Evolutionary conservation across 2,329 filamentous ascomycete species (phyloP).

Genomic region (Fusarium scirpi): DNA sequence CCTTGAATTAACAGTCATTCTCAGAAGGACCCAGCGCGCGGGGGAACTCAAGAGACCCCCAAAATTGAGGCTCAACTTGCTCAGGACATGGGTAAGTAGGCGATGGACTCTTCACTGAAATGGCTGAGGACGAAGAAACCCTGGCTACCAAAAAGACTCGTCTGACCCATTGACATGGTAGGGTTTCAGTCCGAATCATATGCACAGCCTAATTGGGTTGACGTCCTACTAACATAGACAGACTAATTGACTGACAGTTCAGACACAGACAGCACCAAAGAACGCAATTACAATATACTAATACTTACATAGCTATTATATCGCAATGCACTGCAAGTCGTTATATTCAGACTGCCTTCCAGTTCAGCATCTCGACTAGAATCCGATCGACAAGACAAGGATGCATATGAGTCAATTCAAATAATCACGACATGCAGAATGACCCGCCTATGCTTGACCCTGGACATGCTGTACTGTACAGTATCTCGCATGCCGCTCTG

Average conservation of each 20-base stretch:
- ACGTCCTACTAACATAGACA: neutral
- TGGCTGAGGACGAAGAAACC: neutral
- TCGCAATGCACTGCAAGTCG: neutral
- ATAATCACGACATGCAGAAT: slow-evolving; percentile 4
- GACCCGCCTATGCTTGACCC: slow-evolving; percentile 5
- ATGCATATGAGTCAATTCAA: slow-evolving; percentile 26
- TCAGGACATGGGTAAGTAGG: neutral
- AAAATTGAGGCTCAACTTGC: slow-evolving; percentile 36
- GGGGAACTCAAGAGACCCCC: slow-evolving; percentile 24
- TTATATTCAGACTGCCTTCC: neutral
- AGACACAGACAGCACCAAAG: neutral
- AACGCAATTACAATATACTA: neutral
- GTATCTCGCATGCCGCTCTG: slow-evolving; percentile 14
- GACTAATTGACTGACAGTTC: neutral
- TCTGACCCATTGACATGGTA: slow-evolving; percentile 21
- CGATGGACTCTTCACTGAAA: neutral
- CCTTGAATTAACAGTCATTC: neutral
- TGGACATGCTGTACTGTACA: neutral
- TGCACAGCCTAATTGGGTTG: neutral
- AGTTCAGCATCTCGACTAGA: neutral
- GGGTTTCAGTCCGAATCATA: slow-evolving; percentile 1
- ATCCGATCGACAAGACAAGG: neutral
- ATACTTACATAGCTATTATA: neutral
- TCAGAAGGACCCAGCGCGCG: slow-evolving; percentile 1
- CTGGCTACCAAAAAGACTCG: neutral